phyloP scores from a whole-genome alignment of 371 early-diverging fungal species.

The Mortierella sp. region DNA sequence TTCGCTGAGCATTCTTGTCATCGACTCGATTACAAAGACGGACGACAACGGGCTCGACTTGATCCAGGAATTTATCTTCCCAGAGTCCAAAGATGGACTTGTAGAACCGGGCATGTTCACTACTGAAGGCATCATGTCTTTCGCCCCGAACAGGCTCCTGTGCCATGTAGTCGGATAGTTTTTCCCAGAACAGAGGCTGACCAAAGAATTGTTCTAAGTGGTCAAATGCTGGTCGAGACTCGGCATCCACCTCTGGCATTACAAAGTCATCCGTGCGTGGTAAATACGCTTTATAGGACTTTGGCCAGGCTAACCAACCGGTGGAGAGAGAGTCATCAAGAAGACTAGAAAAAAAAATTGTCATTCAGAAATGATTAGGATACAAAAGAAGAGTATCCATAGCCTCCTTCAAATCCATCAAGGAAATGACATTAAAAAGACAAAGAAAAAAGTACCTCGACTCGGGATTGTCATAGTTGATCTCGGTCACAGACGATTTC shows the following conservation, averaged over 20 bases:
- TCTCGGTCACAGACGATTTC: slow-evolving; percentile 33
- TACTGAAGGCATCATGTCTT: slow-evolving; percentile 70
- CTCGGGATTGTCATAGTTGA: slow-evolving; percentile 51
- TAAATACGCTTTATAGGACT: slow-evolving; percentile 62
- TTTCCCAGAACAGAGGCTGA: slow-evolving; percentile 65
- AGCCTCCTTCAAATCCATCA: background rate
- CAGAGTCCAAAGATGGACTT: slow-evolving; percentile 74
- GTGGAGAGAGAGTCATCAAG: slow-evolving; percentile 63
- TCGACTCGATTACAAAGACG: slow-evolving; percentile 60
- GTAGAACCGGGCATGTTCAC: slow-evolving; percentile 67
- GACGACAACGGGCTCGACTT: slow-evolving; percentile 61
- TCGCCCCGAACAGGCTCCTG: slow-evolving; percentile 70
- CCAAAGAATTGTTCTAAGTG: slow-evolving; percentile 61
- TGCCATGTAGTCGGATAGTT: slow-evolving; percentile 64
- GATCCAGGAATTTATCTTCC: slow-evolving; percentile 66
- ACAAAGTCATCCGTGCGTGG: slow-evolving; percentile 48
- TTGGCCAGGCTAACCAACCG: slow-evolving; percentile 87
- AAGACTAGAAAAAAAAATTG: slow-evolving; percentile 34
- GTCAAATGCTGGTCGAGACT: slow-evolving; percentile 61
- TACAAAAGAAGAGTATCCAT: background rate
- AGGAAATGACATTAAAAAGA: background rate
- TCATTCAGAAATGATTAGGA: background rate
- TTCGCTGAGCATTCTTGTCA: slow-evolving; percentile 81
- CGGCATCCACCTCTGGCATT: slow-evolving; percentile 59
- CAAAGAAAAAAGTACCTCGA: slow-evolving; percentile 28